Evolutionary conservation across 768 basidiomycete genomes (phyloP).

Genomic region (Lactifluus volemus): DNA sequence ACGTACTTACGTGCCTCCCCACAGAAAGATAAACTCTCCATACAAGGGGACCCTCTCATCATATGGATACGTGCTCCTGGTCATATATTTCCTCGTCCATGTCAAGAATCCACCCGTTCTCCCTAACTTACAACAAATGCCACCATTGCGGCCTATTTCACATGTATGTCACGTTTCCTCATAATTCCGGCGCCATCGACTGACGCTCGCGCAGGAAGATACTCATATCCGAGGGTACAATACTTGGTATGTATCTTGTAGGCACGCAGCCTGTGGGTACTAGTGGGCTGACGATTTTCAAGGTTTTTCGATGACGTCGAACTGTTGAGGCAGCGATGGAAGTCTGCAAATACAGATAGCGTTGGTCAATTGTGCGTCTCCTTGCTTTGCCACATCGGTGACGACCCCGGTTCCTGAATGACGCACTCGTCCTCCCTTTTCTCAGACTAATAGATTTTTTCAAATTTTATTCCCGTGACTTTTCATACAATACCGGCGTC

Average conservation of each 20-base stretch:
- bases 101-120: slow-evolving; percentile 96
- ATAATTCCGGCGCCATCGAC: slow-evolving; percentile 2
- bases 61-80: slow-evolving; percentile 95
- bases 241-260: slow-evolving; percentile 44
- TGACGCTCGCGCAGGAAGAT: slow-evolving; percentile 48
- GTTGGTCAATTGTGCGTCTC: slow-evolving; percentile 81
- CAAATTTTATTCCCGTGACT: slow-evolving; percentile 91
- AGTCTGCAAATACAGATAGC: slow-evolving; percentile 84
- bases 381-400: neutral
- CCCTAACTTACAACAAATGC: slow-evolving; percentile 93
- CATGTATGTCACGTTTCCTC: slow-evolving; percentile 36
- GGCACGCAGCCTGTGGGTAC: neutral
- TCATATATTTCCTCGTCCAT: slow-evolving; percentile 95
- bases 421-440: neutral
- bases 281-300: neutral
- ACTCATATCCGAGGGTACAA: slow-evolving; percentile 74
- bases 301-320: slow-evolving; percentile 98
- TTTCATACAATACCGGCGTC: slow-evolving; percentile 84
- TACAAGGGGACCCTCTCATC: slow-evolving; percentile 95
- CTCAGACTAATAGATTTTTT: slow-evolving; percentile 92
- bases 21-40: slow-evolving; percentile 95
- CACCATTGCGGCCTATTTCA: slow-evolving; percentile 79
- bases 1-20: neutral
- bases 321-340: slow-evolving; percentile 84
- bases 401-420: slow-evolving; percentile 4